Base-by-base conservation (phyloP, 306 rosid species). In the Prunus campanulata region DNA sequence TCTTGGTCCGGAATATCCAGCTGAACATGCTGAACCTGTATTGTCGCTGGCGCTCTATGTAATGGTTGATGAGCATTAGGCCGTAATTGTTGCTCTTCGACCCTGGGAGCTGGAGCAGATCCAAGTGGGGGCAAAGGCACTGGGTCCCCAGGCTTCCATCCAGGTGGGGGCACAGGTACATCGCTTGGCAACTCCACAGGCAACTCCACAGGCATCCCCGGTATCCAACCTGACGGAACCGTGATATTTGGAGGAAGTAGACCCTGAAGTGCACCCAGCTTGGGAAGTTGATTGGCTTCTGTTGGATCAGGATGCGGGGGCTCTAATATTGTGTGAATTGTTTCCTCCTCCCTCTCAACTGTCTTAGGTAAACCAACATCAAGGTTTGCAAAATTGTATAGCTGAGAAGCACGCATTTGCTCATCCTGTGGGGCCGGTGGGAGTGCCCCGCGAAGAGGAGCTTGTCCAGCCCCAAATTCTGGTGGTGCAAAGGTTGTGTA, bases 401-500 rank as follows among this genome's bases (percentile, higher is more conserved):
- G 81, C 84, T 94, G 98, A 10, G 98, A 94, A 18, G 97, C 97
- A 14, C 98, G 90, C 97, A 94, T 83, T 79, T 94, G 97, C 82
- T 92, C 98, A 15, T 94, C 98, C 77, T 91, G 98, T 0, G 98
- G 98, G 15, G 98, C 98, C 8, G 96, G 97, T 0, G 98, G 98
- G 9, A 94, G 79, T 15, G 96, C 94, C n/a, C 98, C 92, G 0
- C 93, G 93, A 42, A 94, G 93, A 19, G 95, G 96, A 68, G 83
- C 95, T 74, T 85, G 89, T 25, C 97, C 97, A 3, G 97, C 95
- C 27, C 98, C 97, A 49, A 90, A 93, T 78, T 93, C 97, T 8
- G 98, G 98, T 0, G 97, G 97, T 0, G 98, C 98, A 71, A 94
- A 94, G 29, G 98, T 94, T n/a, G 98, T 94, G 82, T 94, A 94